Percentiles rank a stretch among this genome's conserved stretches.
Evolutionary conservation across 768 basidiomycete species (phyloP).

Genomic region (Bullera alba): DNA sequence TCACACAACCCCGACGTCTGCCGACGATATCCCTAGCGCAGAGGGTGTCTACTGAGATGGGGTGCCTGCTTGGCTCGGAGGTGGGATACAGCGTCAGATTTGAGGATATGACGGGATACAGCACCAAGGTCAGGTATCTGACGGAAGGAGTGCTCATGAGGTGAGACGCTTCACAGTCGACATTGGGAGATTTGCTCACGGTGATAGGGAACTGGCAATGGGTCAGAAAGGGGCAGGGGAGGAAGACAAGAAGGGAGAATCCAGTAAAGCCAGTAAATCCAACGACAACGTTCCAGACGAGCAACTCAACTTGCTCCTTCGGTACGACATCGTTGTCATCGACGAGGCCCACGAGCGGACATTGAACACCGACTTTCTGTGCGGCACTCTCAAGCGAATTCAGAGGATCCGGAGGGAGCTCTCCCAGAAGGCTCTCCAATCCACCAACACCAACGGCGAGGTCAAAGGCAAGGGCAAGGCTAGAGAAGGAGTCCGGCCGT

Average conservation of each 20-base stretch:
- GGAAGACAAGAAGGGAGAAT: neutral
- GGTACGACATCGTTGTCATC: constrained; percentile 81
- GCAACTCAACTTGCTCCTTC: constrained; percentile 53
- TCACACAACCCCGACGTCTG: constrained; percentile 43
- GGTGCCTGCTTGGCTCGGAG: constrained; percentile 31
- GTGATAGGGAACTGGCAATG: constrained; percentile 24
- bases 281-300: neutral
- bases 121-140: constrained; percentile 36
- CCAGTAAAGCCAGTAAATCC: neutral
- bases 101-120: constrained; percentile 29
- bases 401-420: constrained; percentile 57
- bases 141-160: constrained; percentile 44
- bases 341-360: constrained; percentile 98
- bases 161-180: constrained; percentile 15
- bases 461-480: constrained; percentile 49
- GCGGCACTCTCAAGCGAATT: constrained; percentile 81
- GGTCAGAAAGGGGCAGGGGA: neutral
- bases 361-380: constrained; percentile 84
- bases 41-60: constrained; percentile 42
- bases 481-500: constrained; percentile 51
- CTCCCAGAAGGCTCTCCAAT: constrained; percentile 16
- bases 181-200: neutral
- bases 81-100: constrained; percentile 45
- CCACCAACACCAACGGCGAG: constrained; percentile 49
- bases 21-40: constrained; percentile 39